A percentile compares a stretch with the other conserved stretches of the same genome.
Evolutionary conservation across 768 basidiomycete species (phyloP).

Genomic region (Mycena albidolilacea): DNA sequence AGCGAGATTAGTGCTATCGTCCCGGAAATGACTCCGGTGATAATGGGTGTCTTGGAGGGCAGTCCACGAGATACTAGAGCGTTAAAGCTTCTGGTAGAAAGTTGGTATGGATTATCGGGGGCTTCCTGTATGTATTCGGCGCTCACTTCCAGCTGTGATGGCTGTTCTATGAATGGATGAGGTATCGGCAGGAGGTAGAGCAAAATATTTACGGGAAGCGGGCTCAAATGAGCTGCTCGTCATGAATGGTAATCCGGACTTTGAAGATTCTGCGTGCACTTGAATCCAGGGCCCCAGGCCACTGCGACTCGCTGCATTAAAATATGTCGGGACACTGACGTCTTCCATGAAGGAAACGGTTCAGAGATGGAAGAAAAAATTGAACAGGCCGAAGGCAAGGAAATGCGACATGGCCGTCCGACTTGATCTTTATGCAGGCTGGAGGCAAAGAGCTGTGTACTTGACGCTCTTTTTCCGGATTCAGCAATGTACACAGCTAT

Average conservation of each 20-base stretch:
- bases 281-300: not conserved
- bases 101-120: not conserved
- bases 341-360: not conserved
- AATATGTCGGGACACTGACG: not conserved
- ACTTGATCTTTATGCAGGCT: not conserved
- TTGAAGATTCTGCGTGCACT: not conserved
- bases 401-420: not conserved
- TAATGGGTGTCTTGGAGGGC: not conserved
- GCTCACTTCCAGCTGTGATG: not conserved
- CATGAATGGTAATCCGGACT: not conserved
- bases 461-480: not conserved
- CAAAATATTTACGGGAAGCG: not conserved
- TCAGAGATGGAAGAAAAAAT: not conserved
- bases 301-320: not conserved
- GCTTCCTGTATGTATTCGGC: not conserved
- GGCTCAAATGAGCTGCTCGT: not conserved
- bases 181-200: not conserved
- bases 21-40: constrained; percentile 10
- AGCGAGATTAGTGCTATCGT: constrained; percentile 13
- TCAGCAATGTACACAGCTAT: not conserved
- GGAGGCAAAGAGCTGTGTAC: not conserved
- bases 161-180: not conserved
- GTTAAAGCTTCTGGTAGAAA: not conserved
- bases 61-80: not conserved
- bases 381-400: not conserved